Evolutionary conservation across 169 alveolate genomes (phyloP), one percentile per base, ranked within the genome.

Genomic region (Pseudocohnilembus persalinus): DNA sequence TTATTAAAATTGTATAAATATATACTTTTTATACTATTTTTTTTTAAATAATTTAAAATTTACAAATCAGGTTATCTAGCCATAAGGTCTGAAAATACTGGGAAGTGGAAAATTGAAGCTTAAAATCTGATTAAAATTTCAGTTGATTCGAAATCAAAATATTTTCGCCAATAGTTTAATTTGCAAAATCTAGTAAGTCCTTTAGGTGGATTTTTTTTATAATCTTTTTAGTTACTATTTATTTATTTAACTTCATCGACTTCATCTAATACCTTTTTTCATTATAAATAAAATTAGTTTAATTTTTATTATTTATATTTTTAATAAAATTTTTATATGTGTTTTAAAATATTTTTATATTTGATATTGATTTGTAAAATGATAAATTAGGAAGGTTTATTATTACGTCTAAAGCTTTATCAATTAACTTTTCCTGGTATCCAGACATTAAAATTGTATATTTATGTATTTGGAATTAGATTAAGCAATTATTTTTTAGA

Each of bases 21-120:
- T 11, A 35, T 0, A 26, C 0, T 25, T 27, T 1, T 30, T 75
- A 31, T 74, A 26, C 32, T 29, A 0, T 0, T 25, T 33, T 0
- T 33, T 77, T 15, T 77, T 77, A 77, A 68, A n/a, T n/a, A n/a
- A n/a, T n/a, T n/a, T n/a, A n/a, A n/a, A n/a, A n/a, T n/a, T n/a
- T n/a, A n/a, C n/a, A 79, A 79, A 79, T 79, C 84, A 20, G 84
- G 84, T 1, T 79, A 31, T 63, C 76, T 75, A 11, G 27, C 76
- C 84, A 79, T 79, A 27, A 79, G 63, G 27, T 79, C 84, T 35
- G 32, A 30, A 79, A 79, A 79, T 11, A 35, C 31, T 6, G 84
- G 84, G 0, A 35, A 34, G 26, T 34, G 64, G 49, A 79, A 49
- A 6, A 79, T 31, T 35, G 84, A 35, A 28, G 84, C 34, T 79